phyloP scores from a whole-genome alignment of 1,284 basidiomycete species.

The Moesziomyces aphidis region DNA sequence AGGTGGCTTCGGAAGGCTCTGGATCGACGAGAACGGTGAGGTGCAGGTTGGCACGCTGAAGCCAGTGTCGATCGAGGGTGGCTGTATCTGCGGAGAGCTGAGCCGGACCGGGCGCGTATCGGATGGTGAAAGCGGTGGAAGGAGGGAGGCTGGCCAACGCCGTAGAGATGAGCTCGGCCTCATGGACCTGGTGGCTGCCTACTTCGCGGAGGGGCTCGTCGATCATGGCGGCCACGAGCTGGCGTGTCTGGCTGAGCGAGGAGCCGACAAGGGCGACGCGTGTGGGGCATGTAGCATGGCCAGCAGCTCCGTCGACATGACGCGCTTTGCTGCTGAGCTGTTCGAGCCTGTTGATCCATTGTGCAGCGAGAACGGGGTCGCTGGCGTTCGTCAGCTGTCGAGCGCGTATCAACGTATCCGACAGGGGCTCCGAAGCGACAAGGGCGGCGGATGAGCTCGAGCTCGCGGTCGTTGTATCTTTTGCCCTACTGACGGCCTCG shows the following conservation, averaged over 20 bases:
- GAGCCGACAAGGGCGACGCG: constrained; percentile 33
- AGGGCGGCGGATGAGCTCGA: background rate
- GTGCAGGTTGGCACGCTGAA: constrained; percentile 36
- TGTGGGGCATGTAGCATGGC: background rate
- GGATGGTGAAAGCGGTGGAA: constrained; percentile 24
- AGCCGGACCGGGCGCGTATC: constrained; percentile 21
- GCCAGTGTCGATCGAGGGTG: constrained; percentile 46
- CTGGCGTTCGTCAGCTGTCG: constrained; percentile 18
- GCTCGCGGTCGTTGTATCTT: background rate
- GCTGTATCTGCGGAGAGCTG: constrained; percentile 2
- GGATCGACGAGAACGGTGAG: constrained; percentile 42
- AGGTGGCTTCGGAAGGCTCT: constrained; percentile 4
- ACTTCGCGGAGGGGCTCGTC: constrained; percentile 52
- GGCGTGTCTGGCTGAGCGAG: constrained; percentile 30
- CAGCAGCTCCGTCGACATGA: background rate
- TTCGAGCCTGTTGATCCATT: constrained; percentile 22
- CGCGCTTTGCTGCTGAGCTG: constrained; percentile 15
- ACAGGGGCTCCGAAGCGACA: background rate
- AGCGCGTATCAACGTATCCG: constrained; percentile 11
- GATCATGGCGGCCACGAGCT: constrained; percentile 34
- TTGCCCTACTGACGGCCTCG: constrained; percentile 5
- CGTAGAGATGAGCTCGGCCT: constrained; percentile 10
- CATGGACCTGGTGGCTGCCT: constrained; percentile 4
- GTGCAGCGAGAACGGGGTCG: constrained; percentile 3
- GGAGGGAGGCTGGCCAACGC: background rate